Conservation (phyloP, 352 stramenopile species). For the Elongisporangium anandrum region DNA sequence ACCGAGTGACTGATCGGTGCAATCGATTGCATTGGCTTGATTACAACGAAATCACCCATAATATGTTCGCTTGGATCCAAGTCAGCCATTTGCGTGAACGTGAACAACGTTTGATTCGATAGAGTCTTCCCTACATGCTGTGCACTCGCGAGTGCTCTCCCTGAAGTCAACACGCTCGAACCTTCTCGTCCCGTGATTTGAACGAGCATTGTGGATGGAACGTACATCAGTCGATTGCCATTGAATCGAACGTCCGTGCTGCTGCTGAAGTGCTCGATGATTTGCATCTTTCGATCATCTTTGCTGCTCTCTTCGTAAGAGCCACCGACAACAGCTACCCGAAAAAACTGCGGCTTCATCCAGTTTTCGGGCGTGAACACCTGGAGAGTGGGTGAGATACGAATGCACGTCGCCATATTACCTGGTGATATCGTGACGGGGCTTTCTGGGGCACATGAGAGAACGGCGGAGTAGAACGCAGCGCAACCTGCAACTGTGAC, state of each 20-base stretch:
- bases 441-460: slow-evolving; percentile 37
- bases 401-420: slow-evolving; percentile 44
- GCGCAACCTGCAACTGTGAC: slow-evolving; percentile 38
- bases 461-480: slow-evolving; percentile 49
- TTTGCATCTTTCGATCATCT: slow-evolving; percentile 21
- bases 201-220: slow-evolving; percentile 31
- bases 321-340: slow-evolving; percentile 29
- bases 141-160: slow-evolving; percentile 9
- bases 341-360: slow-evolving; percentile 41
- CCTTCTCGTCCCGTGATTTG: slow-evolving; percentile 45
- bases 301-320: slow-evolving; percentile 16
- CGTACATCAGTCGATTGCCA: slow-evolving; percentile 27
- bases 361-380: slow-evolving; percentile 48
- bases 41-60: background rate
- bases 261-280: slow-evolving; percentile 44
- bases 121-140: slow-evolving; percentile 13
- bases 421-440: slow-evolving; percentile 39
- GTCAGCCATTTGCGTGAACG: slow-evolving; percentile 21
- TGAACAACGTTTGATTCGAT: slow-evolving; percentile 14
- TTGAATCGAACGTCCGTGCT: slow-evolving; percentile 47
- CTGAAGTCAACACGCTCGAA: slow-evolving; percentile 30
- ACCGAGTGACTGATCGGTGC: background rate
- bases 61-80: background rate
- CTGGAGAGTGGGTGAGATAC: slow-evolving; percentile 39
- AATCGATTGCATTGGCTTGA: background rate